Evolutionary conservation across 2,329 filamentous ascomycete species (phyloP), one percentile per base, ranked within the genome.

Genomic region (Nakataea oryzae): DNA sequence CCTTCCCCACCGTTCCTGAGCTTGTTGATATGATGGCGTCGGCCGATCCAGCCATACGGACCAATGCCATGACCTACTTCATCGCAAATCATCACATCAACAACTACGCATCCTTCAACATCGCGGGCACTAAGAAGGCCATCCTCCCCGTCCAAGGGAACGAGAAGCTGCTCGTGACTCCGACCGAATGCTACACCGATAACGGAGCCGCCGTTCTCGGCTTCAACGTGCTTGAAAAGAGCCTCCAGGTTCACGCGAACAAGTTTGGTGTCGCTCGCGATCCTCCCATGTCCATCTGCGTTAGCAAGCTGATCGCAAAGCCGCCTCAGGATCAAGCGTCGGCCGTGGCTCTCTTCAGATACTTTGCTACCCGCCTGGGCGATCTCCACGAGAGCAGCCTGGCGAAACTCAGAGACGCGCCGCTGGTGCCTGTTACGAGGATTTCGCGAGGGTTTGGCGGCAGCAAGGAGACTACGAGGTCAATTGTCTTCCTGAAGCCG

Each of bases 261-360:
- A 93, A 95, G 75, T 92, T 99, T 69, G 93, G 92, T 1, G 92
- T 99, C 6, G 82, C 83, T n/a, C 76, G 83, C 61, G 87, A 99
- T 72, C 95, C 96, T 0, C 85, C 87, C 0, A 89, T 97, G 64
- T 79, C 80, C 1, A 84, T 88, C 29, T 96, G 92, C 70, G 84
- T 96, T 14, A 86, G 88, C 54, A 82, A 85, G 29, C 77, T 99
- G 54, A 77, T 93, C 30, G 81, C 82, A 32, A 84, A 82, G 3
- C 92, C 93, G 34, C 93, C 95, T 1, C 79, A 80, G 62, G 86
- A 82, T 54, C 80, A 82, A 27, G 74, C 77, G 9, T 84, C 88
- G 63, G 95, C 93, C 0, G 81, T 84, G 54, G 80, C 81, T 3
- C 73, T 96, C 7, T 99, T 97, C 70, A 81, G 84, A 55, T 99